Evolutionary conservation across 305 asterid genomes (phyloP).

Genomic region (Solanum hybrid): DNA sequence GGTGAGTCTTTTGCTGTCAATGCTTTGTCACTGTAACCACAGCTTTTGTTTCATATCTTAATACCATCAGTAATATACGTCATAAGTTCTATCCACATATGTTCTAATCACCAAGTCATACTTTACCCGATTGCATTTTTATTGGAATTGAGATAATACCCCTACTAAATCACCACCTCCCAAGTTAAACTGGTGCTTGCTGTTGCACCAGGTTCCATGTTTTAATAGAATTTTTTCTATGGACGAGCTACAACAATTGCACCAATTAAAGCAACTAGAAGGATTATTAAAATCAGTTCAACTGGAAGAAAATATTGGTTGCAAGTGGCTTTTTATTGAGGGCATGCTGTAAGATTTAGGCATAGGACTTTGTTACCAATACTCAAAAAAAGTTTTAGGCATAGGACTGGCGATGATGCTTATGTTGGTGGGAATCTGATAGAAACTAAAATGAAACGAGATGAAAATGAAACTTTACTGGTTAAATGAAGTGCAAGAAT

Average conservation of each 20-base stretch:
- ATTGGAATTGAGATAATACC: neutral
- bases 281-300: neutral
- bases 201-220: neutral
- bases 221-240: neutral
- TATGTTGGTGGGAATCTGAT: neutral
- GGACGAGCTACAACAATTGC: neutral
- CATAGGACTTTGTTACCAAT: neutral
- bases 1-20: slow-evolving; percentile 31
- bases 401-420: neutral
- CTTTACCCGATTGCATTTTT: neutral
- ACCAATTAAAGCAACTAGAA: neutral
- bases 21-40: neutral
- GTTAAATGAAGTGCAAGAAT: too few relatives aligned
- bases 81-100: neutral
- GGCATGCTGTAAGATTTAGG: neutral
- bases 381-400: neutral
- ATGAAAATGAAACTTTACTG: too few relatives aligned
- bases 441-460: too few relatives aligned
- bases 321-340: neutral
- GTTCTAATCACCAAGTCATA: neutral
- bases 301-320: neutral
- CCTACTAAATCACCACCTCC: neutral
- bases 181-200: neutral
- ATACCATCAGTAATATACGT: neutral
- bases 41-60: neutral